Evolutionary conservation across 495 filamentous ascomycete genomes (phyloP).

Genomic region (Penicillium pancosmium): DNA sequence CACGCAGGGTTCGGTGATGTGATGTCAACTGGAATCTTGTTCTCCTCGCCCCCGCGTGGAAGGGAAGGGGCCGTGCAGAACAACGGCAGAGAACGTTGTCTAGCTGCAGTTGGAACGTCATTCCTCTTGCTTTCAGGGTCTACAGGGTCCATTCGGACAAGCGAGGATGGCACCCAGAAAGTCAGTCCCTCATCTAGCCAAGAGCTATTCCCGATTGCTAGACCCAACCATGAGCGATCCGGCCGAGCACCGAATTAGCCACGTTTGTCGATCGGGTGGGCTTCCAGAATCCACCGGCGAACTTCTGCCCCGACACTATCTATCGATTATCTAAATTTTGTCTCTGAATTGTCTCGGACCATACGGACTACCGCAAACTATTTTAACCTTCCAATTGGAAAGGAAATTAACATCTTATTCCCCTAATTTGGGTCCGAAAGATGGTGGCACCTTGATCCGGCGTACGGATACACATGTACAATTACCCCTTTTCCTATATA

Average conservation of each 20-base stretch:
- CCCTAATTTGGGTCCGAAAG: not conserved
- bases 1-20: not conserved
- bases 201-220: not conserved
- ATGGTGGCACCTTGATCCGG: not conserved
- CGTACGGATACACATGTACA: not conserved
- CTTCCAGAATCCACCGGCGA: slow-evolving; percentile 15
- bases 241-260: slow-evolving; percentile 1
- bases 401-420: not conserved
- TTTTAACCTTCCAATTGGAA: not conserved
- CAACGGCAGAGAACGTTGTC: not conserved
- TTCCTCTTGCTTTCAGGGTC: too few species aligned
- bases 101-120: too few species aligned
- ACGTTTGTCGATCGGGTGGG: slow-evolving; percentile 11
- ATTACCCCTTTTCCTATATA: slow-evolving; percentile 4
- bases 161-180: not conserved
- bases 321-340: not conserved
- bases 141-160: too few species aligned
- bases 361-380: not conserved
- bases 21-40: slow-evolving; percentile 3
- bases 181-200: not conserved
- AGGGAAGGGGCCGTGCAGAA: not conserved
- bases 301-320: slow-evolving; percentile 5
- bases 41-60: not conserved
- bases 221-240: slow-evolving; percentile 4
- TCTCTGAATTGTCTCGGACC: slow-evolving; percentile 3